Base-by-base conservation (phyloP, 2,329 filamentous ascomycete species). In the Cercospora nicotianae region DNA sequence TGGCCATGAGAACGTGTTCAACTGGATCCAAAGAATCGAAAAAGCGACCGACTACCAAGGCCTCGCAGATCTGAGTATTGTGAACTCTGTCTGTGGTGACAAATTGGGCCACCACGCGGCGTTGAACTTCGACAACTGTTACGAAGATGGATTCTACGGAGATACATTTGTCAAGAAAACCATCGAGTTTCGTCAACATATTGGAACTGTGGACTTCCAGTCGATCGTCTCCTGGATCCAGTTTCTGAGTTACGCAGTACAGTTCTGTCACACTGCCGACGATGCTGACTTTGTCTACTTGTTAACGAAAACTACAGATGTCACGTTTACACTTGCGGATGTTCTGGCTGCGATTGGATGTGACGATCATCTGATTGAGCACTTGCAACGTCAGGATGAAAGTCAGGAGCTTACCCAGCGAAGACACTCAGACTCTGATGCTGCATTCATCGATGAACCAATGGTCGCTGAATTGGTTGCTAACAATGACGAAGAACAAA, bases 101-200 rank as follows among this genome's bases (percentile, higher is more conserved):
- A 59, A 59, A 23, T 1, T 9, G 5, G 66, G 66, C 13, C 66
- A 67, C 33, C 28, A 53, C 20, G 28, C 39, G 16, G 57, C 48
- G 13, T 28, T 68, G 16, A 68, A 68, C 13, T 48, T 66, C 7
- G 58, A 57, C 23, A 68, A 68, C n/a, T 48, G 59, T 3, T 28
- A 31, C n/a, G 36, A 31, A 8, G 16, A 20, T 59, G 55, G 31
- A 33, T 33, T 20, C 30, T n/a, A 5, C 1, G 18, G 26, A 13
- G 45, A 65, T n/a, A 28, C 53, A 3, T 16, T 30, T n/a, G 23
- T 42, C 20, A 28, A 30, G 26, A 39, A n/a, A 7, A 66, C 64
- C 16, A 55, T 66, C 57, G 64, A 66, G 30, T 66, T 66, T 12
- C 64, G 64, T 26, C 64, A 66, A 16, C 64, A 66, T 23, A 55